Evolutionary conservation across 2,329 filamentous ascomycete genomes (phyloP).

Genomic region (Exophiala xenobiotica): DNA sequence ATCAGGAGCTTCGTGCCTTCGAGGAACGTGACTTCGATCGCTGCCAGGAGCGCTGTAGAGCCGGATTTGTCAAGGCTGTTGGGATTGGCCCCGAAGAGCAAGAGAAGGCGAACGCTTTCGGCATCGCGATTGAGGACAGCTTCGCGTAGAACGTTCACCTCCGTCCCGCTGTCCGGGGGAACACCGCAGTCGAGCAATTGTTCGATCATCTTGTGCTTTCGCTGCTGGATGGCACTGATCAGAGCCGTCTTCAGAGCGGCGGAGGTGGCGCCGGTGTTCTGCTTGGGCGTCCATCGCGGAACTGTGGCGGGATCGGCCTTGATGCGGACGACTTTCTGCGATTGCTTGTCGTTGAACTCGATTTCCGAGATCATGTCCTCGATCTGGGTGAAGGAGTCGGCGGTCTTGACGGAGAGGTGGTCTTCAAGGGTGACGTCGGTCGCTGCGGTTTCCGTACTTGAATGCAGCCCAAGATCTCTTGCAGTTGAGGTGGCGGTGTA

Average conservation of each 20-base stretch:
- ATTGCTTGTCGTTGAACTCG: slow-evolving; percentile 43
- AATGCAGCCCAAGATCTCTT: slow-evolving; percentile 4
- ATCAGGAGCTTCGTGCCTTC: slow-evolving; percentile 60
- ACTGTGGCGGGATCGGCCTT: slow-evolving; percentile 44
- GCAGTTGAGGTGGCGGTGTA: slow-evolving; percentile 14
- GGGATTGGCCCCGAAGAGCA: slow-evolving; percentile 59
- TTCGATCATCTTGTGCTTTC: slow-evolving; percentile 58
- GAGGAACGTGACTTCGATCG: slow-evolving; percentile 54
- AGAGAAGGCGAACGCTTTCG: slow-evolving; percentile 56
- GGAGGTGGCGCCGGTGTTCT: slow-evolving; percentile 42
- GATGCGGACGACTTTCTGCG: slow-evolving; percentile 48
- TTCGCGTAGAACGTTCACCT: slow-evolving; percentile 51
- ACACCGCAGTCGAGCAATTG: slow-evolving; percentile 60
- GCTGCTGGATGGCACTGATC: slow-evolving; percentile 55
- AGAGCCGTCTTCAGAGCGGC: slow-evolving; percentile 51
- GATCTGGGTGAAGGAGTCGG: slow-evolving; percentile 34
- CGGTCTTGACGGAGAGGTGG: slow-evolving; percentile 18
- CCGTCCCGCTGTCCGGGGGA: slow-evolving; percentile 49
- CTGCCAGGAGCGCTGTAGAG: slow-evolving; percentile 53
- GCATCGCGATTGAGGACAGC: slow-evolving; percentile 53
- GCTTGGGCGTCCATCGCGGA: slow-evolving; percentile 54
- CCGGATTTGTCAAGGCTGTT: slow-evolving; percentile 53
- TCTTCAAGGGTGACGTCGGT: slow-evolving; percentile 13
- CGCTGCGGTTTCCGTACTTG: slow-evolving; percentile 6
- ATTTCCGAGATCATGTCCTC: slow-evolving; percentile 40